Conservation (phyloP, 2,329 filamentous ascomycete genomes). For the Clonostachys byssicola region DNA sequence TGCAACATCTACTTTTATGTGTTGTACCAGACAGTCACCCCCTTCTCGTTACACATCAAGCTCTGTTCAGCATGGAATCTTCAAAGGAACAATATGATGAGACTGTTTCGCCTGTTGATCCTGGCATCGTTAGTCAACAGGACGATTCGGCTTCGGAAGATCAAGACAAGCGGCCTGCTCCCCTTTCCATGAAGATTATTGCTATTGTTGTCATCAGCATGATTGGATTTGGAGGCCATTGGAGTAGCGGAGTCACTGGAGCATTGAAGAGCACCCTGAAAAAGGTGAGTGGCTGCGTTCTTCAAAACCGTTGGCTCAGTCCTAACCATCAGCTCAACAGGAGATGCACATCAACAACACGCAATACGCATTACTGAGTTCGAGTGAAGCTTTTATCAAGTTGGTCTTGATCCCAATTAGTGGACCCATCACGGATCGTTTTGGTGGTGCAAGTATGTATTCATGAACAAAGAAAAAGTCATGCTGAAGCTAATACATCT, state of each 20-base stretch:
- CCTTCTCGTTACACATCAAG: too few species aligned
- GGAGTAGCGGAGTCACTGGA: constrained; percentile 50
- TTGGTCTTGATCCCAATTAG: constrained; percentile 46
- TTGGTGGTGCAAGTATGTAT: constrained; percentile 43
- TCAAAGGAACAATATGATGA: too few species aligned
- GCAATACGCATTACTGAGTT: constrained; percentile 50
- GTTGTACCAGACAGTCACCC: too few species aligned
- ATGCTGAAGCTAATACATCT: background rate
- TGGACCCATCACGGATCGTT: constrained; percentile 49
- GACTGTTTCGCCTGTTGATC: too few species aligned
- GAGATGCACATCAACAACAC: constrained; percentile 53
- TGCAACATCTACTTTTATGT: too few species aligned
- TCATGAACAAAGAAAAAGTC: background rate
- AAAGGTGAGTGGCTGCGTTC: constrained; percentile 22
- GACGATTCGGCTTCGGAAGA: too few species aligned
- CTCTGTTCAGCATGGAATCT: too few species aligned
- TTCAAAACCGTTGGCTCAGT: too few species aligned
- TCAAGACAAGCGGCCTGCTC: constrained; percentile 7
- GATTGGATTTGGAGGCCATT: constrained; percentile 52
- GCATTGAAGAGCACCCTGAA: constrained; percentile 56
- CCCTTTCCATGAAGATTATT: constrained; percentile 11
- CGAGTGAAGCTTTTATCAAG: constrained; percentile 56
- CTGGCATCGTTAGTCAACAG: too few species aligned
- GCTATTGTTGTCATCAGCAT: constrained; percentile 40
- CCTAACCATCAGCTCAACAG: constrained; percentile 7